These are phyloP conservation scores for Camellia oleifera DNA, from an alignment of 179 eudicot genomes.

Conservation along the genomic window DNA sequence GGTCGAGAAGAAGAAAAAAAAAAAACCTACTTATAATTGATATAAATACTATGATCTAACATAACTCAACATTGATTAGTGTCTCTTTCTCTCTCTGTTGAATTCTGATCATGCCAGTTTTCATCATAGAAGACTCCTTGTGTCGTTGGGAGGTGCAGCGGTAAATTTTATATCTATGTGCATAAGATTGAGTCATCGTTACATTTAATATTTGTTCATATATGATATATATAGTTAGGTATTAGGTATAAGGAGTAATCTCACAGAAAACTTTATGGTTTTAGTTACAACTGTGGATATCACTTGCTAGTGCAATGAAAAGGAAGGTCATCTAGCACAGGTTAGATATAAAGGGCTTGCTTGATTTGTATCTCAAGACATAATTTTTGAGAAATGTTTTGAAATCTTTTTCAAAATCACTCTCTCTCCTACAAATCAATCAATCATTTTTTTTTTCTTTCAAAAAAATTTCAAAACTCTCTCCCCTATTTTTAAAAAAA, in stretches of 20 bases:
- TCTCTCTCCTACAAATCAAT: no score
- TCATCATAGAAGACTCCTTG: neutral
- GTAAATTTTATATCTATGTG: no score
- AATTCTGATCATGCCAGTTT: neutral
- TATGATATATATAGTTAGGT: no score
- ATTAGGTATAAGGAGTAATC: no score
- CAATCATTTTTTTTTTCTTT: no score
- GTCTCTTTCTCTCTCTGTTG: constrained; percentile 1
- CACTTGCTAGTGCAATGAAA: neutral
- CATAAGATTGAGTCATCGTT: no score
- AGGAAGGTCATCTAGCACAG: neutral
- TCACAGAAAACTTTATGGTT: neutral
- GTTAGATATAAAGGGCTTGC: neutral
- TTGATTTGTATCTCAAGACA: no score
- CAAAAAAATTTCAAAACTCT: neutral
- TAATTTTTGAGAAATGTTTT: no score
- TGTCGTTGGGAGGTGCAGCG: neutral
- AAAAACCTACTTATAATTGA: neutral
- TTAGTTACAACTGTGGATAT: neutral
- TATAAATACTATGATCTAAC: neutral
- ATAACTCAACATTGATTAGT: neutral
- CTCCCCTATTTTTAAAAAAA: neutral
- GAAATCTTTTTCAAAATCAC: no score
- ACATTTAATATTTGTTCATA: neutral
- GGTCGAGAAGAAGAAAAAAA: neutral